Evolutionary conservation across 2,329 filamentous ascomycete species (phyloP).

Genomic region (Aspergillus spinulosporus): DNA sequence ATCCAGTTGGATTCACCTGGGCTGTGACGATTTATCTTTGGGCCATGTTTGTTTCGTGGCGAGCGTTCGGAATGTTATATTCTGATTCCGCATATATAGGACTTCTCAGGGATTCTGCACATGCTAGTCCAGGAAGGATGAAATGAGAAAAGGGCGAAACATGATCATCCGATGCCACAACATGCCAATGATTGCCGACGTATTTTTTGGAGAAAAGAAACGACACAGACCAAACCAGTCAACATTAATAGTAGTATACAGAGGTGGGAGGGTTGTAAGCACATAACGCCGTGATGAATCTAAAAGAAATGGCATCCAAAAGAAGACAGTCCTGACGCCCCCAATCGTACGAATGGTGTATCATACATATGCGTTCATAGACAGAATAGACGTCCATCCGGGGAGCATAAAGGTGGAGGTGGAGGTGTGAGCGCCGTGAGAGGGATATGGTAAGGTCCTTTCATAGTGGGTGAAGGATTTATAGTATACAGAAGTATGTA

Average conservation of each 20-base stretch:
- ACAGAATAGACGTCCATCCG: constrained; percentile 25
- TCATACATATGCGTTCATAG: constrained; percentile 37
- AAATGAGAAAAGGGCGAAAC: too few relatives aligned
- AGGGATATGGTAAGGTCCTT: constrained; percentile 20
- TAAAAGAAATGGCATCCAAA: constrained; percentile 20
- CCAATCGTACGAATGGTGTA: constrained; percentile 33
- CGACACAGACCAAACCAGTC: too few relatives aligned
- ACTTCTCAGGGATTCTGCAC: too few relatives aligned
- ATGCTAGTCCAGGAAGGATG: too few relatives aligned
- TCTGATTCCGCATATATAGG: too few relatives aligned
- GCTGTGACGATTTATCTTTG: too few relatives aligned
- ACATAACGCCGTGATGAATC: constrained; percentile 20
- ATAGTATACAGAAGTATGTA: constrained; percentile 36
- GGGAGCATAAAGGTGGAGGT: constrained; percentile 2
- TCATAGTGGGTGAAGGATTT: constrained; percentile 29
- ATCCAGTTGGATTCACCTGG: too few relatives aligned
- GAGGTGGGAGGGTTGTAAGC: constrained; percentile 34
- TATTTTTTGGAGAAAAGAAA: too few relatives aligned
- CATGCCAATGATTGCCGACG: too few relatives aligned
- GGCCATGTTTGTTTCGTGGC: too few relatives aligned
- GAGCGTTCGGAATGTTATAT: too few relatives aligned
- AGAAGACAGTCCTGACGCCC: constrained; percentile 33
- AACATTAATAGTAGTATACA: constrained; percentile 33
- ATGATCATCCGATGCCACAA: too few relatives aligned
- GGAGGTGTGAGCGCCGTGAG: not conserved